Evolutionary conservation across 805 yeast genomes (phyloP), one percentile per base, ranked within the genome.

Genomic region (Pichia cephalocereana): DNA sequence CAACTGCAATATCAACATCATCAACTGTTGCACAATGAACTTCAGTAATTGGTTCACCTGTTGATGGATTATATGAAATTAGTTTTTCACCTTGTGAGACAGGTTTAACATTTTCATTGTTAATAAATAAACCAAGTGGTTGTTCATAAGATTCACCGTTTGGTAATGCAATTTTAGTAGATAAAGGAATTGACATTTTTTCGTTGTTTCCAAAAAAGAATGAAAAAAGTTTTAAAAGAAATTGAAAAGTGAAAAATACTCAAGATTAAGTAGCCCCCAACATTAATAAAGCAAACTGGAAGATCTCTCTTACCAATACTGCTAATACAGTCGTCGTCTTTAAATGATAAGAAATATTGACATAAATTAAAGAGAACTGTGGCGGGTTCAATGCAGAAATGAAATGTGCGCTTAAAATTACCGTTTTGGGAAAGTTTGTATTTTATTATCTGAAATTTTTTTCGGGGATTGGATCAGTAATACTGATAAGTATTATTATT

Each of bases 51-150:
- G 64, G 61, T 53, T 71, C 68, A 50, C 70, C 79, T 12, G 78
- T 76, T 5, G 78, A 63, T 17, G 83, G 83, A 52, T 76, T 66
- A 37, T 71, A 54, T 1, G 77, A 68, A 44, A 70, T 75, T 28
- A 76, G 63, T 30, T 60, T 63, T 38, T 69, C 69, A 8, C 77
- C 63, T 18, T 41, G 34, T 2, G 50, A 18, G 14, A 11, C 19
- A 27, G 48, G 30, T 31, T 61, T 54, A 36, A 69, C 66, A 62
- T 74, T 77, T 59, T 77, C 76, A 55, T 78, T 78, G 63, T 77
- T 71, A 58, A 79, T 77, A 62, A 77, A 81, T 52, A 80, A 66
- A 8, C 86, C 87, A n/a, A 79, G 51, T 38, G 85, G 86, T 56
- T 78, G 83, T 27, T 63, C 55, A 61, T 68, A 75, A 44, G 69